These are phyloP conservation scores for Acanthamoeba polyphaga DNA, from an alignment of 208 protist genomes.

Conservation along the genomic window DNA sequence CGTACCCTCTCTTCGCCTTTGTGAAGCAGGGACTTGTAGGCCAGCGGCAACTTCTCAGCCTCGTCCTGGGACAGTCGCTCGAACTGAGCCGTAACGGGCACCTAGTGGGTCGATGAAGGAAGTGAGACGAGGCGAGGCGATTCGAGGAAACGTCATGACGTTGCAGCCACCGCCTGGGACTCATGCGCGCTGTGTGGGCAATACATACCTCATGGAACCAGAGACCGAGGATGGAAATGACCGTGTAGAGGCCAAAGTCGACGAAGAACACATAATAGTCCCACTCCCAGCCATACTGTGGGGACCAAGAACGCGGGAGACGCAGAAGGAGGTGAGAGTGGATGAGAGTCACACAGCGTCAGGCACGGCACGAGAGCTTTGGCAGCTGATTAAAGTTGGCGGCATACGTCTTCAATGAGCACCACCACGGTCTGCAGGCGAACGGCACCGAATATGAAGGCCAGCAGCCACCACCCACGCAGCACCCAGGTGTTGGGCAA, in stretches of 20 bases:
- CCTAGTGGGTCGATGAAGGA: neutral
- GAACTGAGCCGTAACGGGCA: neutral
- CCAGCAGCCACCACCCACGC: conserved; percentile 65
- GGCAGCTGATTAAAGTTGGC: neutral
- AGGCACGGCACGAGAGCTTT: neutral
- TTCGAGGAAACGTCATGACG: no score
- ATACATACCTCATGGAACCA: neutral
- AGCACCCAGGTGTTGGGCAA: conserved; percentile 58
- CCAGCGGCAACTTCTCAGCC: neutral
- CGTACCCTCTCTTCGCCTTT: neutral
- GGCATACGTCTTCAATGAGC: conserved; percentile 27
- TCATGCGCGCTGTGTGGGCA: no score
- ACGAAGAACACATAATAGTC: conserved; percentile 52
- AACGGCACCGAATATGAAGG: neutral
- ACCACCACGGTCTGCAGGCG: conserved; percentile 63
- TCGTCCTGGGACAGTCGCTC: neutral
- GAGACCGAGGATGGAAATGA: conserved; percentile 53
- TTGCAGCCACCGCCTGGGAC: no score
- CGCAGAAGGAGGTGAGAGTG: neutral
- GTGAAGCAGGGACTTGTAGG: neutral
- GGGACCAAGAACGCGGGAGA: neutral
- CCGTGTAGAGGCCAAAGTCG: neutral
- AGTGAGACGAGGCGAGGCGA: neutral
- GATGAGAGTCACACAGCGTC: neutral
- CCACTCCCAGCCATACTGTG: conserved; percentile 38